Evolutionary conservation across 1,284 basidiomycete genomes (phyloP).

Genomic region (Garcileccinum viscosum): DNA sequence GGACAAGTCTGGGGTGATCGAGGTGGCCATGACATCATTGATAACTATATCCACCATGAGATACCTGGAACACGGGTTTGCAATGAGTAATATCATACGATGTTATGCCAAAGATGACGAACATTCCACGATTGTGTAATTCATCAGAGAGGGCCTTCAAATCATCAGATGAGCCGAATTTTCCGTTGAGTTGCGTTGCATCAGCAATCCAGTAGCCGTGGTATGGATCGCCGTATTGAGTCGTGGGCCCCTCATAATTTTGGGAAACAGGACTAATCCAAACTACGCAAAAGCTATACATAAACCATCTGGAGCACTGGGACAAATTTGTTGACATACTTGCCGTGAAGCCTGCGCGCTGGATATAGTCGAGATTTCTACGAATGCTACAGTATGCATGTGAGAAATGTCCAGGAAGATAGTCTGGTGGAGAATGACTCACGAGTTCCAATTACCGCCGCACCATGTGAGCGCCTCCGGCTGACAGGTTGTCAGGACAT

Average conservation of each 20-base stretch:
- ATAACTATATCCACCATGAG: slow-evolving; percentile 81
- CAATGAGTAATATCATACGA: slow-evolving; percentile 32
- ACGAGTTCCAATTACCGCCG: slow-evolving; percentile 68
- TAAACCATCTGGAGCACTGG: not conserved
- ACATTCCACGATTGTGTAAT: slow-evolving; percentile 74
- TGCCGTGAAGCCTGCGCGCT: slow-evolving; percentile 75
- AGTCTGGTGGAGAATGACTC: not conserved
- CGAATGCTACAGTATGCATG: slow-evolving; percentile 50
- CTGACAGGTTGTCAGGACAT: slow-evolving; percentile 50
- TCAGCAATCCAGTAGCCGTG: slow-evolving; percentile 73
- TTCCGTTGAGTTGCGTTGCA: slow-evolving; percentile 62
- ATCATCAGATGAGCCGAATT: slow-evolving; percentile 69
- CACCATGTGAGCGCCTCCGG: slow-evolving; percentile 69
- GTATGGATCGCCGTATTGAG: slow-evolving; percentile 67
- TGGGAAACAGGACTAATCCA: slow-evolving; percentile 69
- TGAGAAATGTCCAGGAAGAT: not conserved
- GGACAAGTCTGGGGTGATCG: slow-evolving; percentile 61
- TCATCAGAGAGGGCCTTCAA: slow-evolving; percentile 63
- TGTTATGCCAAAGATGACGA: slow-evolving; percentile 30
- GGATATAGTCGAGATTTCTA: slow-evolving; percentile 77
- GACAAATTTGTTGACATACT: slow-evolving; percentile 8
- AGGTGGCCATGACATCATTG: slow-evolving; percentile 72
- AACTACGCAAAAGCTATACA: slow-evolving; percentile 35
- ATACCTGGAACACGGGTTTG: slow-evolving; percentile 33
- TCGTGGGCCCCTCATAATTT: slow-evolving; percentile 65